These are phyloP conservation scores for Phoma sp. DNA, from an alignment of 2,329 filamentous ascomycete genomes.

Conservation along the genomic window DNA sequence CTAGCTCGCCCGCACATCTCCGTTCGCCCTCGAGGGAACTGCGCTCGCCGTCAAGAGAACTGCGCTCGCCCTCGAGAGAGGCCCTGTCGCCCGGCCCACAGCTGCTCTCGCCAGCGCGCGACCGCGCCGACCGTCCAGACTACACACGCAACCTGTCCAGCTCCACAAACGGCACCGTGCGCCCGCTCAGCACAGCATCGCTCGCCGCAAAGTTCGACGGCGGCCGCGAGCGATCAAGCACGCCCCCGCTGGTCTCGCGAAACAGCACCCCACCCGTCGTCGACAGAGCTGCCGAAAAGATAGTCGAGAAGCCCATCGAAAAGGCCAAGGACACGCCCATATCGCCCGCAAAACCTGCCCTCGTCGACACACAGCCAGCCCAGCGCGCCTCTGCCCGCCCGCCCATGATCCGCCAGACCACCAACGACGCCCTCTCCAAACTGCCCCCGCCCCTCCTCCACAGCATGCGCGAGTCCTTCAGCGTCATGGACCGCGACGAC, in stretches of 20 bases:
- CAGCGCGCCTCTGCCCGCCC: slow-evolving; percentile 30
- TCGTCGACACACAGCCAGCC: not conserved
- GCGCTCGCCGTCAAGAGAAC: slow-evolving; percentile 31
- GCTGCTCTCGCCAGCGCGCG: slow-evolving; percentile 5
- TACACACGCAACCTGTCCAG: slow-evolving; percentile 22
- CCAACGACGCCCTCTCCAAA: slow-evolving; percentile 63
- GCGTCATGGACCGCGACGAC: slow-evolving; percentile 88
- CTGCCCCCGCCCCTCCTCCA: slow-evolving; percentile 83
- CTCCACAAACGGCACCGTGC: slow-evolving; percentile 30
- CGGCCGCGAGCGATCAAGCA: slow-evolving; percentile 39
- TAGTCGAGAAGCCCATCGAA: not conserved
- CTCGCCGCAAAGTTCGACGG: slow-evolving; percentile 49
- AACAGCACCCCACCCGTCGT: slow-evolving; percentile 33
- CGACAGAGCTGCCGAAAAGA: slow-evolving; percentile 32
- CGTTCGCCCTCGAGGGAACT: slow-evolving; percentile 32
- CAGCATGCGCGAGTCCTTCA: slow-evolving; percentile 89
- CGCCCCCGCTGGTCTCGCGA: slow-evolving; percentile 3
- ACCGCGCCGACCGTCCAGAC: slow-evolving; percentile 14
- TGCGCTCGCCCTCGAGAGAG: slow-evolving; percentile 28
- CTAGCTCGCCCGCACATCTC: slow-evolving; percentile 38
- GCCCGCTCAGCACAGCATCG: slow-evolving; percentile 39
- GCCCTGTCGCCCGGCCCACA: slow-evolving; percentile 6
- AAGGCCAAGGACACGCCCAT: not conserved
- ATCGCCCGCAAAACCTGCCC: not conserved
- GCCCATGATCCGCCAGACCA: slow-evolving; percentile 34